Evolutionary conservation across 129 eudicot species (phyloP).

Genomic region (sunflower (Helianthus annuus)): HanXRQr2.0-SUNRISE NC_035447.2:4573717-4574216

Average conservation of each 20-base stretch:
- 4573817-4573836: conserved; percentile 70
- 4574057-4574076: not conserved
- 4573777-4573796: conserved; percentile 99
- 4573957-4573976: conserved; percentile 99
- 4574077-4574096: not conserved
- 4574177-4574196: no score
- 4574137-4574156: no score
- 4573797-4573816: conserved; percentile 92
- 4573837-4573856: not conserved
- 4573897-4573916: not conserved
- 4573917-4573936: conserved; percentile 63
- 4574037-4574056: not conserved
- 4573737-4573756: conserved; percentile 95
- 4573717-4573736: conserved; percentile 81
- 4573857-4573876: not conserved
- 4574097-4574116: no score
- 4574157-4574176: no score
- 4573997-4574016: conserved; percentile 93
- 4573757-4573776: conserved; percentile 95
- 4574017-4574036: conserved; percentile 4
- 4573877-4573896: conserved; percentile 10
- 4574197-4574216: no score
- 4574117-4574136: no score
- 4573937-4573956: conserved; percentile 88
- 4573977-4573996: conserved; percentile 97